Evolutionary conservation across 768 basidiomycete genomes (phyloP), one percentile per base, ranked within the genome.

Genomic region (Gelatoporia subvermispora): DNA sequence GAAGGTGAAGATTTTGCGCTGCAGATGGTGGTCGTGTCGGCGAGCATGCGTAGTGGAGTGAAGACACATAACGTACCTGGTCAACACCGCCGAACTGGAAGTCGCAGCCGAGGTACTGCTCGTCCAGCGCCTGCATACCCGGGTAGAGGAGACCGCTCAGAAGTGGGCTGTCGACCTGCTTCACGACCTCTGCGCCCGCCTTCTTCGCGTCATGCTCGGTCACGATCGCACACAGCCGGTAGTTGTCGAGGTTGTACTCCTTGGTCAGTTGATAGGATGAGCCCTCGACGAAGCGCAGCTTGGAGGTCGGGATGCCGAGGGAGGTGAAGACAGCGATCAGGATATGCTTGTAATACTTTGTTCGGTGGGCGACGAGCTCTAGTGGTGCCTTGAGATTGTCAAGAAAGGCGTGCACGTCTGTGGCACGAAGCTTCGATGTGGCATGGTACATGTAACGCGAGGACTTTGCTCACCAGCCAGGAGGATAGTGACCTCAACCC

Each of bases 41-140:
- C 3, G 24, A 2, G 24, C 35, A 20, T 10, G 35, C 11, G 18
- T 15, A 22, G 48, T 10, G 41, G n/a, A 44, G 10, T 7, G 35
- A 20, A 4, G n/a, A 17, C n/a, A 1, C 34, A 21, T 5, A n/a
- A 61, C 78, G 45, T 47, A 94, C 94, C 79, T 98, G 95, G 63
- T 99, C 96, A 8, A 92, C 84, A 45, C 96, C 96, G 15, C 95
- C 96, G 56, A 99, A 99, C 67, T 98, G 96, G 71, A 99, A 95
- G 65, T 98, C 93, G 23, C 89, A 87, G 16, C 76, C 90, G 17
- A 99, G 79, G 76, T 98, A 97, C 70, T 98, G 84, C 67, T 99
- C 96, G 58, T 99, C 96, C 22, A 99, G 80, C 9, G 96, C 94
- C 59, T 99, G 96, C 36, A 99, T 68, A 35, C 94, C 93, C 0